phyloP scores from a whole-genome alignment of 78 protist genomes.

The Bodo saltans region DNA sequence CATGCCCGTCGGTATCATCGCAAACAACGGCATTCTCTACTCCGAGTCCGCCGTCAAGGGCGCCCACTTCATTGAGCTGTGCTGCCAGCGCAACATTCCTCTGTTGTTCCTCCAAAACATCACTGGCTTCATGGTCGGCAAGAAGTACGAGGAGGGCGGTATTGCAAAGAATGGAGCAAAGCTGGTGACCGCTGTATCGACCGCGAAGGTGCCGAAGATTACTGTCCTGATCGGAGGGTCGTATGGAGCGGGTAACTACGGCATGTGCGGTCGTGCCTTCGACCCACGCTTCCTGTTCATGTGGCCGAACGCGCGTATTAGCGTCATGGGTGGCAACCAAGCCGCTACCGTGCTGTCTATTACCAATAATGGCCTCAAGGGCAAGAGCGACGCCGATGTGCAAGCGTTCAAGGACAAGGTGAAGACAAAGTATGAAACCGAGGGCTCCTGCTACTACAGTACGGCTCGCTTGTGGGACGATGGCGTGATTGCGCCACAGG shows the following conservation, averaged over 20 bases:
- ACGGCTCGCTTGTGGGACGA: conserved; percentile 94
- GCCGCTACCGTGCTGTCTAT: conserved; percentile 69
- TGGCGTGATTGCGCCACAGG: conserved; percentile 87
- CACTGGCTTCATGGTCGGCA: conserved; percentile 97
- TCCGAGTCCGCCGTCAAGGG: conserved; percentile 67
- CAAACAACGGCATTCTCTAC: conserved; percentile 91
- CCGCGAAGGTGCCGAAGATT: conserved; percentile 90
- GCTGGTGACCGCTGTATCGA: conserved; percentile 92
- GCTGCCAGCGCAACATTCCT: conserved; percentile 87
- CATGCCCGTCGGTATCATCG: conserved; percentile 91
- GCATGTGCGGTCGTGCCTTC: conserved; percentile 87
- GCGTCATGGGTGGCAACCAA: conserved; percentile 97
- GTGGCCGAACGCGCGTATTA: conserved; percentile 93
- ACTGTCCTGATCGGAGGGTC: conserved; percentile 91
- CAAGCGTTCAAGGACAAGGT: conserved; percentile 39
- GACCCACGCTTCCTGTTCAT: conserved; percentile 85
- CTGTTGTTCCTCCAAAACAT: conserved; percentile 92
- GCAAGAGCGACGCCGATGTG: conserved; percentile 1
- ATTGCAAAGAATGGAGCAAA: conserved; percentile 95
- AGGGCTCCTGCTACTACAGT: conserved; percentile 78
- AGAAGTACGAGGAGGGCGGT: conserved; percentile 72
- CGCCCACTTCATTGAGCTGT: conserved; percentile 91
- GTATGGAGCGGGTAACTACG: conserved; percentile 97
- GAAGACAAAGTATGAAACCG: conserved; percentile 69
- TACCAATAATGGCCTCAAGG: conserved; percentile 34